Evolutionary conservation across 192 early-diverging fungal species (phyloP).

Genomic region (Mortierella alpina): DNA sequence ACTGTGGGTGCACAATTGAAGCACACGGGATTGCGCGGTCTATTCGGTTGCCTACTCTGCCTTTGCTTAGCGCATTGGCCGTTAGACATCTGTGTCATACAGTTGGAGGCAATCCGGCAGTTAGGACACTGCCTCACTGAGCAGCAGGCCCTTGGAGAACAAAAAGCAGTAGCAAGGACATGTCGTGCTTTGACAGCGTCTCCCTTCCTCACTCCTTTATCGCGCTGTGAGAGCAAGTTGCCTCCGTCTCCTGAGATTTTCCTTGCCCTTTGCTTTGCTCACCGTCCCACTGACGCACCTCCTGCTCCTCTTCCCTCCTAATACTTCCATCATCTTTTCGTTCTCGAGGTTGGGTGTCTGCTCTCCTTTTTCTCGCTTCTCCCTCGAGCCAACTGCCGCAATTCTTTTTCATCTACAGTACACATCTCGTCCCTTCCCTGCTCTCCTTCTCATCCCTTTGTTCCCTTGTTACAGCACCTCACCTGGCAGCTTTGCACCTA

Average conservation of each 20-base stretch:
- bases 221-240: too few species aligned
- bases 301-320: background rate
- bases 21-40: too few species aligned
- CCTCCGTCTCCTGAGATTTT: constrained; percentile 15
- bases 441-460: constrained; percentile 6
- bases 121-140: too few species aligned
- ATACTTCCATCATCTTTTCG: constrained; percentile 5
- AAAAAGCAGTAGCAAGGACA: too few species aligned
- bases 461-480: background rate
- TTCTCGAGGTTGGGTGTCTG: background rate
- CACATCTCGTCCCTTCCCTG: background rate
- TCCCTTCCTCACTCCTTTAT: too few species aligned
- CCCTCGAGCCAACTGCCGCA: background rate
- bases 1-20: too few species aligned
- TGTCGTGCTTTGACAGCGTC: too few species aligned
- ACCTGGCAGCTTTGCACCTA: background rate
- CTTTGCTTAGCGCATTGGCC: too few species aligned
- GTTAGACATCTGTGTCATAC: too few species aligned
- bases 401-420: background rate
- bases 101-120: too few species aligned
- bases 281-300: background rate
- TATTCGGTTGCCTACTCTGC: too few species aligned
- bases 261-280: background rate
- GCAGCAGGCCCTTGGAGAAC: too few species aligned
- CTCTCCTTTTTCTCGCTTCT: background rate